Base-by-base conservation (phyloP, 331 rosid species). In the Quercus tomentella region DNA sequence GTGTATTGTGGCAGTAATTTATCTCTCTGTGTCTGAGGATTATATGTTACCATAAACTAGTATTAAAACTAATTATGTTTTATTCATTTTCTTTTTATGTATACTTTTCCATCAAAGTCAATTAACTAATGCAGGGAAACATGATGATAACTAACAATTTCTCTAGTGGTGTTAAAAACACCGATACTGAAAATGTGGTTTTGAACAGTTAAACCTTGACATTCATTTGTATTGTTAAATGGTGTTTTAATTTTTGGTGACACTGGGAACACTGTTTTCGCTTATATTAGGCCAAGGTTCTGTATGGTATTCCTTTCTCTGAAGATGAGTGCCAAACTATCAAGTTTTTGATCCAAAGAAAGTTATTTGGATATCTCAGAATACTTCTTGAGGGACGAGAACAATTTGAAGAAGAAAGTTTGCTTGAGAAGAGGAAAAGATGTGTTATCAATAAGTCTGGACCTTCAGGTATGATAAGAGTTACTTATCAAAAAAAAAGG, bases 311-410 rank as follows among this genome's bases (percentile, higher is more conserved):
- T 80, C 95, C 97, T 61, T 94, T 92, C 91, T 85, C 95, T 28
- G 96, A 82, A 76, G 88, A 84, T 28, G 98, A 94, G 83, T 86
- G 82, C 33, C 89, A 86, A 80, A 85, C 55, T 73, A 89, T 92
- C 74, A 91, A 91, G 89, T 81, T 84, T 65, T 77, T 91, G 82
- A 94, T 94, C 80, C 97, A 92, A 83, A 88, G 91, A 74, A 92
- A 86, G 77, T 79, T 92, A 83, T 94, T 87, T 73, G 14, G 79
- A 74, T 94, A 91, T 88, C 87, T 91, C 69, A 89, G 79, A 58
- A 80, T 90, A 75, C 82, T 94, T 77, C 92, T 94, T 31, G 94
- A 94, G 69, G 98, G 85, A 22, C 89, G 94, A 22, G 88, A 88
- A 65, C 70, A 26, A 77, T 94, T 94, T 58, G 98, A 94, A 91